Conservation (phyloP, 2,329 filamentous ascomycete species). For the Microdochium trichocladiopsis region DNA sequence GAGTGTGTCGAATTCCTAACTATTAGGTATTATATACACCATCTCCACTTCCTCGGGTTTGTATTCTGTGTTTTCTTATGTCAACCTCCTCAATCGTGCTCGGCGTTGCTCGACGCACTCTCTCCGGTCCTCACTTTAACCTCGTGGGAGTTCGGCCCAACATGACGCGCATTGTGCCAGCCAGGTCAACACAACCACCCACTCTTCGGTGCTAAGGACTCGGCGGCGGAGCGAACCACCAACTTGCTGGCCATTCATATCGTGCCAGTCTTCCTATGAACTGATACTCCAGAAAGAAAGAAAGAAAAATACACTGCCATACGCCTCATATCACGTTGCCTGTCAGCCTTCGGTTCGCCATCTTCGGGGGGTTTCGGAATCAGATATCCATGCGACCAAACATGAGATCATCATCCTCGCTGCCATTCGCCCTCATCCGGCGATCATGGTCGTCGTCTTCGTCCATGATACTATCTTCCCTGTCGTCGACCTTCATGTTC, state of each 20-base stretch:
- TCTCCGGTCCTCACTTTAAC: constrained; percentile 61
- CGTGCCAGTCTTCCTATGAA: constrained; percentile 2
- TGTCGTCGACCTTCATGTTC: constrained; percentile 64
- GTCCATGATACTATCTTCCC: constrained; percentile 54
- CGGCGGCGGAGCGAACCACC: constrained; percentile 57
- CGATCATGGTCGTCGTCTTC: constrained; percentile 61
- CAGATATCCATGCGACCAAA: constrained; percentile 81
- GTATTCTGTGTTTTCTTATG: constrained; percentile 12
- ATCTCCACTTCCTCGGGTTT: constrained; percentile 15
- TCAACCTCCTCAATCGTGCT: background rate
- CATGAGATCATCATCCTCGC: constrained; percentile 88
- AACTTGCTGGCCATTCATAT: constrained; percentile 35
- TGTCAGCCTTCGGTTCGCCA: background rate
- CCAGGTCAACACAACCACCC: constrained; percentile 25
- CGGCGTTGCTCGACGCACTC: constrained; percentile 52
- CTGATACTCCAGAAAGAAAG: constrained; percentile 31
- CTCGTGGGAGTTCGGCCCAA: constrained; percentile 47
- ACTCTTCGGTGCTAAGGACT: constrained; percentile 63
- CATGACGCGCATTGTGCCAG: constrained; percentile 10
- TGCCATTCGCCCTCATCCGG: constrained; percentile 50
- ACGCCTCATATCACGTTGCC: constrained; percentile 17
- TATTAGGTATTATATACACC: constrained; percentile 14
- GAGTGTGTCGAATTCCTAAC: constrained; percentile 14
- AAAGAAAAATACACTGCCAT: constrained; percentile 30
- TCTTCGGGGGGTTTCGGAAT: constrained; percentile 47